Evolutionary conservation across 306 rosid genomes (phyloP).

Genomic region (Vigna reflexopilosa): DNA sequence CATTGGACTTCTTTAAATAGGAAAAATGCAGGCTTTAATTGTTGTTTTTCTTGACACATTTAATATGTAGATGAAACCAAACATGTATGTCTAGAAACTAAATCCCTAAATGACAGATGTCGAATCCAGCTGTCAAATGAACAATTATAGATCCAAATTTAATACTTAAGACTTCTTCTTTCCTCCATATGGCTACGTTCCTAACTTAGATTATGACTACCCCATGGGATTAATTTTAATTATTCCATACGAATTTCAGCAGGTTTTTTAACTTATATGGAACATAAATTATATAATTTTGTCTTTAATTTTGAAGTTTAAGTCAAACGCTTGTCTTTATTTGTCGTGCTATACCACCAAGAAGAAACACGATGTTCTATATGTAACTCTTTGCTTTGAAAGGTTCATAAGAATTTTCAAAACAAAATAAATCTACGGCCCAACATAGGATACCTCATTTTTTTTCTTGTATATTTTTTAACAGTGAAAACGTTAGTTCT

Average conservation of each 20-base stretch:
- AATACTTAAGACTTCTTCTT: background rate
- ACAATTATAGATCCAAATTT: constrained; percentile 1
- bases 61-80: background rate
- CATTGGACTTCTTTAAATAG: too few species aligned
- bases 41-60: background rate
- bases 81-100: background rate
- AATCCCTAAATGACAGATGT: background rate
- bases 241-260: constrained; percentile 3
- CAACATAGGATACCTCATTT: too few species aligned
- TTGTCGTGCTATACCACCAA: constrained; percentile 19
- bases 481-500: too few species aligned
- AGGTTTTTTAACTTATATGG: background rate
- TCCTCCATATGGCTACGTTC: constrained; percentile 47
- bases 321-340: background rate
- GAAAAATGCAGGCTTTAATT: background rate
- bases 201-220: constrained; percentile 28
- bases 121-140: constrained; percentile 1
- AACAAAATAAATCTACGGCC: background rate
- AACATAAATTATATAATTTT: background rate
- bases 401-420: background rate
- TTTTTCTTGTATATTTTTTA: too few species aligned
- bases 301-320: constrained; percentile 19
- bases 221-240: background rate
- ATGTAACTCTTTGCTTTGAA: background rate
- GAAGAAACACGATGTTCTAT: constrained; percentile 12